Conservation (phyloP, 345 rosid genomes). For the Raphanus sativus region DNA sequence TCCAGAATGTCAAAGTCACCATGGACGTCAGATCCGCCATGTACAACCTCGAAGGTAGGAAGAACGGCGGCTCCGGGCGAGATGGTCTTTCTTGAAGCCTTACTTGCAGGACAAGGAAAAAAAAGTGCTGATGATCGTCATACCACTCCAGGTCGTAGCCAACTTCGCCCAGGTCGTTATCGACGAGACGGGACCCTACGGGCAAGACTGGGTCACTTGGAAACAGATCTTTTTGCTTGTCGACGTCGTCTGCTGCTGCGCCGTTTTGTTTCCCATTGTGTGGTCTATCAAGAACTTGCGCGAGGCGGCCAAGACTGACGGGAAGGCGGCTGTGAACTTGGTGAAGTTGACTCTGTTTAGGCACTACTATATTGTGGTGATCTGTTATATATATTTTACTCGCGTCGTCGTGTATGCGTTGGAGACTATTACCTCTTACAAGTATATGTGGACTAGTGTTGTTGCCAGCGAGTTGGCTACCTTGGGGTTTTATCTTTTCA, state of each 20-base stretch:
- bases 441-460: constrained; percentile 80
- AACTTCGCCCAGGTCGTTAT: constrained; percentile 90
- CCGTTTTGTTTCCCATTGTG: constrained; percentile 87
- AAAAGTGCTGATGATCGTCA: constrained; percentile 92
- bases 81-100: constrained; percentile 97
- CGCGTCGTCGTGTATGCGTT: constrained; percentile 85
- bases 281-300: constrained; percentile 97
- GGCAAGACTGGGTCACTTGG: constrained; percentile 84
- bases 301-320: constrained; percentile 91
- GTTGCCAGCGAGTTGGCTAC: constrained; percentile 91
- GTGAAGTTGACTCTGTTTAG: constrained; percentile 88
- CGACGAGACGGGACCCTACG: constrained; percentile 81
- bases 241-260: constrained; percentile 94
- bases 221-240: constrained; percentile 86
- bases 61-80: constrained; percentile 68
- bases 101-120: constrained; percentile 95
- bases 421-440: constrained; percentile 87
- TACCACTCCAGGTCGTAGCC: constrained; percentile 91
- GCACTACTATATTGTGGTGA: constrained; percentile 94
- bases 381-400: constrained; percentile 93
- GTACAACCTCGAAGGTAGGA: constrained; percentile 86
- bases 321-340: constrained; percentile 93
- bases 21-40: constrained; percentile 82
- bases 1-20: constrained; percentile 57
- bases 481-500: constrained; percentile 77